A percentile compares a stretch with the other conserved stretches of the same genome.
Conservation (phyloP, 768 basidiomycete genomes). For the Serpula lacrymans region DNA sequence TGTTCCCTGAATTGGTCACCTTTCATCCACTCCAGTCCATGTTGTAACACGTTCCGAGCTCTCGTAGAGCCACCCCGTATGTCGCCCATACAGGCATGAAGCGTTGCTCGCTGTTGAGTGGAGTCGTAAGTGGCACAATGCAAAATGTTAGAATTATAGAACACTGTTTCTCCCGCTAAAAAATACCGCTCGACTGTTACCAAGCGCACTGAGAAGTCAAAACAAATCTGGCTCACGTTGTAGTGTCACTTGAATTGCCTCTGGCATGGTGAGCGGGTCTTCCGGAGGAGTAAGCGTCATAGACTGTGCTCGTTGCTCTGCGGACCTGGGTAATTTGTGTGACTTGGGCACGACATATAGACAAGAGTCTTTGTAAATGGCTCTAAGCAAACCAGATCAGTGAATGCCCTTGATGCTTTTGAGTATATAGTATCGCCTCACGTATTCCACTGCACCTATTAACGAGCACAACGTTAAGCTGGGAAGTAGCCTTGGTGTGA, state of each 20-base stretch:
- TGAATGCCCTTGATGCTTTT: neutral
- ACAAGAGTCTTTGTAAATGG: constrained; percentile 65
- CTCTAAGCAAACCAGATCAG: constrained; percentile 35
- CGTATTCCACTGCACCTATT: constrained; percentile 81
- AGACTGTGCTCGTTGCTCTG: constrained; percentile 56
- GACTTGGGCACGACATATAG: constrained; percentile 70
- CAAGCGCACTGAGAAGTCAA: neutral
- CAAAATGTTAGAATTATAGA: constrained; percentile 78
- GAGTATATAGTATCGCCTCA: constrained; percentile 33
- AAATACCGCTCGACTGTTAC: neutral
- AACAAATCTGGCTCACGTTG: constrained; percentile 39
- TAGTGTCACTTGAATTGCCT: constrained; percentile 50
- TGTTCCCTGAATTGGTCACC: constrained; percentile 42
- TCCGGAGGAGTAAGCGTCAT: constrained; percentile 45
- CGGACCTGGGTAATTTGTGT: constrained; percentile 54
- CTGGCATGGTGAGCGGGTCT: constrained; percentile 70
- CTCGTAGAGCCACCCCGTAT: constrained; percentile 56
- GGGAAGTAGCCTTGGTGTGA: neutral
- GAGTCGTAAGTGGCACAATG: constrained; percentile 68
- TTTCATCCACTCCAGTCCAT: constrained; percentile 70
- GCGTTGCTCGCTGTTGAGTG: constrained; percentile 50
- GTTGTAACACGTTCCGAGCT: constrained; percentile 73
- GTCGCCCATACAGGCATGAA: constrained; percentile 69
- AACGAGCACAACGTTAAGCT: neutral
- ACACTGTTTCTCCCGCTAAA: constrained; percentile 70